Evolutionary conservation across 257 asterid species (phyloP).

Genomic region (Solanum tarapatanum): DNA sequence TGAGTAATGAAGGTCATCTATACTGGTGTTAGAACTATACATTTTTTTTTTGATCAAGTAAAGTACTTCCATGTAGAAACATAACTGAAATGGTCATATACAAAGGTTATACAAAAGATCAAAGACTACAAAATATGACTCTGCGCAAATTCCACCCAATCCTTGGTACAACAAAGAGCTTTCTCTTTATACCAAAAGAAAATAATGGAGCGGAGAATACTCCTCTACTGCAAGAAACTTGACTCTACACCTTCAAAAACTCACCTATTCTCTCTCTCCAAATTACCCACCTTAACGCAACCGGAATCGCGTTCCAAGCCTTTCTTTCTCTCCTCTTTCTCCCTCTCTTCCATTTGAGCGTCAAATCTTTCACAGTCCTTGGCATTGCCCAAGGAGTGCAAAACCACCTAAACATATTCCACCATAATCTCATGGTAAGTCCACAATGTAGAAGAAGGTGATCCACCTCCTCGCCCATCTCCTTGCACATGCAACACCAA

Average conservation of each 20-base stretch:
- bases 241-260: neutral
- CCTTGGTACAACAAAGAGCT: neutral
- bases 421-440: neutral
- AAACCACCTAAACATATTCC: neutral
- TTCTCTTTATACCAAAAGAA: neutral
- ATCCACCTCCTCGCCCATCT: neutral
- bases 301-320: neutral
- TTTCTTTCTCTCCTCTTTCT: neutral
- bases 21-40: neutral
- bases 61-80: neutral
- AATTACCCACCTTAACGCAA: neutral
- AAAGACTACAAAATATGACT: neutral
- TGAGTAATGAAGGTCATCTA: neutral
- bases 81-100: neutral
- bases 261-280: neutral
- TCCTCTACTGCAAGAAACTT: neutral
- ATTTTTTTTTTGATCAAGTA: neutral
- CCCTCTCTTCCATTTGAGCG: neutral
- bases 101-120: neutral
- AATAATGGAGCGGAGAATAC: neutral
- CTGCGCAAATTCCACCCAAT: neutral
- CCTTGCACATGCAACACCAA: neutral
- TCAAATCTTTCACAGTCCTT: neutral
- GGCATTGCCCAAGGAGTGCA: neutral
- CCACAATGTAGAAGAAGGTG: neutral